Base-by-base conservation (phyloP, 345 rosid genomes). In the Trapa bicornis region DNA sequence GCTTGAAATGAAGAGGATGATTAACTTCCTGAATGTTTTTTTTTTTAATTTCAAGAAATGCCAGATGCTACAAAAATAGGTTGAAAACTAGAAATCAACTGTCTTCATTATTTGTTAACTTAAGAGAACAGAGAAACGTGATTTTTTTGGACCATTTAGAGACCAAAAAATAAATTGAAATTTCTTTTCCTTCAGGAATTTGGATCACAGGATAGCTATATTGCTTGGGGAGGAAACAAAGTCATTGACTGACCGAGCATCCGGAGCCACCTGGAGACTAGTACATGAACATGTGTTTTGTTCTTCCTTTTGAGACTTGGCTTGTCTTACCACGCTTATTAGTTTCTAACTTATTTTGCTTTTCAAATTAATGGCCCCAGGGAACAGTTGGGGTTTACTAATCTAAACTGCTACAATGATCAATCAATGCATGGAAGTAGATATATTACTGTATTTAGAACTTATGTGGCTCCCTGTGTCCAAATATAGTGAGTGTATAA, bases 141-240 rank as follows among this genome's bases (percentile, higher is more conserved):
- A 1, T 50, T 50, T 50, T 50, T 3, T 50, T 32, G 58, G 16
- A 53, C 2, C 16, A 1, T 1, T n/a, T 6, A 17, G 58, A 1
- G 6, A 17, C 8, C 58, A 53, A 3, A 53, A 22, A 17, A 54
- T 54, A 0, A n/a, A n/a, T 5, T n/a, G 60, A 54, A 54, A n/a
- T 22, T 58, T 7, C 48, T 74, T 37, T 74, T 37, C 75, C 50
- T 76, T 61, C 70, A 91, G 99, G 99, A 91, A 37, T 94, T 94
- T 75, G 91, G 85, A 75, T 94, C 99, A 7, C 95, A 94, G 77
- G 99, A 94, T 6, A 94, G 99, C 86, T 89, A 77, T 74, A 58
- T 76, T 35, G 81, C 96, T 42, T 94, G 92, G 88, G 96, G 97
- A 11, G 84, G 83, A 50, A 75, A 85, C 71, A 80, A 83, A 81